Base-by-base conservation (phyloP, 345 rosid species). In the Hevea brasiliensis region DNA sequence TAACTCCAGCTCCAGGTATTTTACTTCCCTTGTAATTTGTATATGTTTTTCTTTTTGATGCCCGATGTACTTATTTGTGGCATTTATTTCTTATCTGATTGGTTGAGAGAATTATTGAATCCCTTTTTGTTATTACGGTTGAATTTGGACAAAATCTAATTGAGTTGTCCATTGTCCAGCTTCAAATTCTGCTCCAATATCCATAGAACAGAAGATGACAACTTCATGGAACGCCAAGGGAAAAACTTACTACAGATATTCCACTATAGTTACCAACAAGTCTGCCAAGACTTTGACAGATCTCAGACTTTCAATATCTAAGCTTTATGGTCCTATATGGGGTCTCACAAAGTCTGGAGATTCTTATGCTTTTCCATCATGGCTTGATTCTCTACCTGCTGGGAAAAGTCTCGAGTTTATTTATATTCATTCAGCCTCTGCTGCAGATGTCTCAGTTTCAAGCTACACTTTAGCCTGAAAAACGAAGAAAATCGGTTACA, bases 301-400 rank as follows among this genome's bases (percentile, higher is more conserved):
- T 75, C 87, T 95, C 70, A 85, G 87, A 75, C 85, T 95, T 61
- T 86, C 90, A 3, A 87, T 95, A 55, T 81, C 90, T 53, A 87
- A 89, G 76, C 97, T 92, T 61, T 92, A 92, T 48, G 99, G 98
- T 79, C 98, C 99, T 6, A 44, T 95, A 18, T 95, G 99, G 99
- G 99, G 99, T 73, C 84, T 95, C 55, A 79, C 80, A 0, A 87
- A 87, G 72, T 51, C 78, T 3, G 90, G 87, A 42, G 75, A 81
- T 72, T 87, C 86, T 8, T 95, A 88, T 32, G 81, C 81, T 57
- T 86, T 92, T 55, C 99, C 98, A 4, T 77, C 89, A 21, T 95
- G 98, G 99, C 77, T 95, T 57, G 82, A 75, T 66, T 81, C 88
- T 18, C 76, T 95, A 50, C 83, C 89, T 18, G 79, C 97, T 0